Base-by-base conservation (phyloP, 2,329 filamentous ascomycete species). In the Alternaria tenuissima region DNA sequence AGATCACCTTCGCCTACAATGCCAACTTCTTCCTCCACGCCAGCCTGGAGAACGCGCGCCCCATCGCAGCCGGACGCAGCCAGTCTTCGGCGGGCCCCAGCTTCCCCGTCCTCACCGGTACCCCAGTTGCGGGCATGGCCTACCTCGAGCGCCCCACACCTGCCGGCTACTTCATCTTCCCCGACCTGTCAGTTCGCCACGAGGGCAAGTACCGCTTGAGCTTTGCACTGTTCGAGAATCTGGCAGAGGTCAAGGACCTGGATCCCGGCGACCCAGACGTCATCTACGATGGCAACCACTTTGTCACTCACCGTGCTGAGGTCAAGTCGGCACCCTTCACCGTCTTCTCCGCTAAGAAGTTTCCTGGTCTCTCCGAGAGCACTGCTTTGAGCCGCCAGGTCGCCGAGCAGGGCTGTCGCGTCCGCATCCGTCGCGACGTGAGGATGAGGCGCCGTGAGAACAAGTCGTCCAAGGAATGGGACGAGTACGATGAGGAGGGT, bases 331-430 rank as follows among this genome's bases (percentile, higher is more conserved):
- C 86, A 12, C 88, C 92, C 0, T 98, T 99, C 78, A 89, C 88
- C 49, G 95, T 98, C 42, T 98, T 87, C 82, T 97, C 94, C 71
- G 95, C 95, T 52, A 99, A 98, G 88, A 98, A 97, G 82, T 99
- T 99, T 81, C 95, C 95, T 16, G 95, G 94, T 18, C 83, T 98
- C 60, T 90, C 91, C 44, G 92, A 95, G 78, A 97, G 93, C 81
- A 99, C 95, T 0, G 83, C 87, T 12, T 84, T 98, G 51, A 97
- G 94, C 80, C 91, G 94, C 64, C 91, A 92, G 36, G 93, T 99
- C 43, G 94, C 94, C 18, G 94, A 99, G 79, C 95, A 99, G 80
- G 95, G 95, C 59, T 98, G 95, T 79, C 92, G 94, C 68, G 95
- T 99, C 28, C 91, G 95, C 46, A 99, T 99, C 72, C 88, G 95